Evolutionary conservation across 768 basidiomycete species (phyloP).

Genomic region (Tylopilus vinaceipallidus): DNA sequence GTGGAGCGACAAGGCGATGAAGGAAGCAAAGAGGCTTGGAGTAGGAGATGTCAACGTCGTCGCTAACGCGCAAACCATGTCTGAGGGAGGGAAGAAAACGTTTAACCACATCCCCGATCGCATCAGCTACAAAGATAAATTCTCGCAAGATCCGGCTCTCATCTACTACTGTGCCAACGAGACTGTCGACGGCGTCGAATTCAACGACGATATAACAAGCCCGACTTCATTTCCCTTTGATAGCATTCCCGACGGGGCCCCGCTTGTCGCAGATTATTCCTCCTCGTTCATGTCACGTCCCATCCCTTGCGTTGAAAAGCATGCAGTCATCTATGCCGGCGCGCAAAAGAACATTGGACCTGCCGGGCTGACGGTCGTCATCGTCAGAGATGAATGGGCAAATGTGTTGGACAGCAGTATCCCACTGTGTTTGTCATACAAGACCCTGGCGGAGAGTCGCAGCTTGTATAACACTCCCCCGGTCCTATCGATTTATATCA

Average conservation of each 20-base stretch:
- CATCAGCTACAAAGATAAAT: conserved; percentile 55
- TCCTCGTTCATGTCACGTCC: conserved; percentile 96
- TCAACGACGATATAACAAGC: conserved; percentile 52
- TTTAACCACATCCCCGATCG: conserved; percentile 81
- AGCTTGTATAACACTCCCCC: conserved; percentile 94
- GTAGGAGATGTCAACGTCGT: conserved; percentile 64
- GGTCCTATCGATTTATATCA: conserved; percentile 87
- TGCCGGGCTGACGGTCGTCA: conserved; percentile 87
- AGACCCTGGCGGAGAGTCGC: conserved; percentile 68
- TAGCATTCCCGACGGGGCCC: conserved; percentile 55
- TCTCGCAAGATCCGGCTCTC: conserved; percentile 80
- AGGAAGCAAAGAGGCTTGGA: conserved; percentile 75
- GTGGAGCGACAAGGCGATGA: conserved; percentile 85
- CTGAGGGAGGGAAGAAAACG: conserved; percentile 57
- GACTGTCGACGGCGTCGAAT: conserved; percentile 95
- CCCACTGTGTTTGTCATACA: conserved; percentile 81
- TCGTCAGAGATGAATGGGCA: conserved; percentile 92
- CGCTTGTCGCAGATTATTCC: conserved; percentile 93
- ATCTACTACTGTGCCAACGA: conserved; percentile 99
- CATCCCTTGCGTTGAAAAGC: conserved; percentile 83
- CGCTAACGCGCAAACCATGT: conserved; percentile 62
- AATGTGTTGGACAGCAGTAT: conserved; percentile 66
- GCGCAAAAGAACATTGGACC: conserved; percentile 99
- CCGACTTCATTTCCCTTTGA: conserved; percentile 82
- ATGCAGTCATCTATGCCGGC: conserved; percentile 94